Conservation (phyloP, 176 grass and related monocot genomes). For the Oryza meridionalis region DNA sequence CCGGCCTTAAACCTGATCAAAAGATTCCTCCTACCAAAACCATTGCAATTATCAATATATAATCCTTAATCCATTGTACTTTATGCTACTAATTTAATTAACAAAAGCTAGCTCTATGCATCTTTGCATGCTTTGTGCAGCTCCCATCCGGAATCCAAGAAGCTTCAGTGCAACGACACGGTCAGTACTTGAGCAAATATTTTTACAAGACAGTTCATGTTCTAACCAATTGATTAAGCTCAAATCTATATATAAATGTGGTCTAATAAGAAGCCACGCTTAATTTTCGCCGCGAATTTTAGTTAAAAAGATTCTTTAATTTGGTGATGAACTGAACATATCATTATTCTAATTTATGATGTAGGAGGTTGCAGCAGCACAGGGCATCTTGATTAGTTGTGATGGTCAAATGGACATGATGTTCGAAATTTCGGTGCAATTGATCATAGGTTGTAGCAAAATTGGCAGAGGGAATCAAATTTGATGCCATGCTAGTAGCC, state of each 20-base stretch:
- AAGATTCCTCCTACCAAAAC: slow-evolving; percentile 35
- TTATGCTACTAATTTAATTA: background rate
- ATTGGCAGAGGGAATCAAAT: slow-evolving; percentile 43
- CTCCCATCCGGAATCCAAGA: slow-evolving; percentile 46
- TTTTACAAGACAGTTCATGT: background rate
- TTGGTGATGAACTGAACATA: background rate
- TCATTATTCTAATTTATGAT: slow-evolving; percentile 38
- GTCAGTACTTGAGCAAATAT: slow-evolving; percentile 27
- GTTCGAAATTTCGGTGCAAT: slow-evolving; percentile 46
- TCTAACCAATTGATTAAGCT: background rate
- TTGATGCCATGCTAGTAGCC: slow-evolving; percentile 12
- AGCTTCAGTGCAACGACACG: slow-evolving; percentile 45
- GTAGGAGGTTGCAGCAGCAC: slow-evolving; percentile 65
- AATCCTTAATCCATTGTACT: slow-evolving; percentile 38
- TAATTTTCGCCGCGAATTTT: slow-evolving; percentile 41
- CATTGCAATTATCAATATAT: background rate
- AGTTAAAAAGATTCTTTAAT: slow-evolving; percentile 35
- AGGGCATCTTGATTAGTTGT: slow-evolving; percentile 40
- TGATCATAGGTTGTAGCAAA: slow-evolving; percentile 18
- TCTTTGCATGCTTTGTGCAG: slow-evolving; percentile 2
- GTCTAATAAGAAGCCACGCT: background rate
- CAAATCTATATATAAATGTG: background rate
- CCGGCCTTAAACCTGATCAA: slow-evolving; percentile 46
- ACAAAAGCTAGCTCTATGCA: background rate
- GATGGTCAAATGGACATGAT: slow-evolving; percentile 47